Evolutionary conservation across 1,139 yeast species (phyloP), one percentile per base, ranked within the genome.

Genomic region (Kurtzmaniella quercitrusa): DNA sequence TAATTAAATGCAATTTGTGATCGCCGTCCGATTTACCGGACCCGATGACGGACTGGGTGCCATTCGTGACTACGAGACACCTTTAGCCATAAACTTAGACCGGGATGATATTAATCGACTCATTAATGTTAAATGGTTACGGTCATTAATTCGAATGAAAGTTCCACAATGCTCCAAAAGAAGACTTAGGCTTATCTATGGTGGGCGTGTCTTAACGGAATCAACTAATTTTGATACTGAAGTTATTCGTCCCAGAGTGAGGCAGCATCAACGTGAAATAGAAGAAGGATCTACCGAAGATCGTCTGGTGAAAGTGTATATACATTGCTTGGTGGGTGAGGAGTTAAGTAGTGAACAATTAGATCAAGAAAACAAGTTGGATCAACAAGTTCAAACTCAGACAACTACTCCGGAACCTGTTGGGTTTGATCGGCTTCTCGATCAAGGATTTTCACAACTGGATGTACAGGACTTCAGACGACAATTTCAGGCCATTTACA

Each of bases 261-360:
- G 50, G 35, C 50, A 49, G 23, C 38, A 38, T 16, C 38, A 39
- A 18, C 43, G 36, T 26, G 38, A 36, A 14, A 21, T 35, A 33
- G 42, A 46, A 23, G 43, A 41, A 17, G 43, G 41, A 40, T 40
- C 33, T 17, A 42, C 38, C 19, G 33, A 44, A 43, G 20, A 43
- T 56, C 39, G 49, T 50, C 38, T 48, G 47, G 46, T 50, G 34
- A 57, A 50, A 43, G 53, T 85, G 14, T 88, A 83, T 54, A 71
- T 89, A 6, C 96, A 88, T 57, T 88, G 96, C 64, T 78, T 88
- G 5, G 73, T 88, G 4, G 96, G 96, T 3, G 95, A 86, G 41
- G 74, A 68, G 21, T 58, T 88, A 43, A 70, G 78, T 0, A 58
- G 66, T 0, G 74, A 68, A n/a, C 88, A 86, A 55, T 62, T 88